phyloP scores from a whole-genome alignment of 2,329 filamentous ascomycete species.

The Fusarium nematophilum region DNA sequence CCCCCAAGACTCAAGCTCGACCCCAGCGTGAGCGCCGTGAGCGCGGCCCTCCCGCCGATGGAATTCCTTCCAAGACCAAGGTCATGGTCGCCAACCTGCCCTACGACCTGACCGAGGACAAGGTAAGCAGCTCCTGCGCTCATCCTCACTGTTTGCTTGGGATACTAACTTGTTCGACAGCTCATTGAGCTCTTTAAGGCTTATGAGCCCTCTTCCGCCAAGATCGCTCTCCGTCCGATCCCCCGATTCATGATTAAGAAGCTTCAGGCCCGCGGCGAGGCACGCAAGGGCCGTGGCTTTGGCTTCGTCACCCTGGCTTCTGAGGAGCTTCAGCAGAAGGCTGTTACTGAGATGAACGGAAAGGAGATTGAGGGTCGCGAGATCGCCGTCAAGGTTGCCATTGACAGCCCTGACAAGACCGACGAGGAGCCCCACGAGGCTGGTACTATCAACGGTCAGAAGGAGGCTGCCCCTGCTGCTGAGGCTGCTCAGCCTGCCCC shows the following conservation, averaged over 20 bases:
- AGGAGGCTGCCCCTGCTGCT: slow-evolving; percentile 47
- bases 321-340: slow-evolving; percentile 97
- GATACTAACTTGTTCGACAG: slow-evolving; percentile 60
- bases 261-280: slow-evolving; percentile 96
- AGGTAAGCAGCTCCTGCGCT: slow-evolving; percentile 68
- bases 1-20: slow-evolving; percentile 65
- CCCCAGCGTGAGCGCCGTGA: slow-evolving; percentile 73
- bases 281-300: slow-evolving; percentile 98
- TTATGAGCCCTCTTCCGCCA: slow-evolving; percentile 93
- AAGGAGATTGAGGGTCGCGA: slow-evolving; percentile 99
- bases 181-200: slow-evolving; percentile 96
- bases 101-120: slow-evolving; percentile 97
- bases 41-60: slow-evolving; percentile 96
- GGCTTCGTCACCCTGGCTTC: slow-evolving; percentile 96
- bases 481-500: slow-evolving; percentile 39
- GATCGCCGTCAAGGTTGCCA: slow-evolving; percentile 99
- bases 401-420: slow-evolving; percentile 98
- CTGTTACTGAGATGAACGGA: slow-evolving; percentile 97
- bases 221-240: slow-evolving; percentile 98
- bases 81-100: slow-evolving; percentile 99
- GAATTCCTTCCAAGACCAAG: slow-evolving; percentile 99
- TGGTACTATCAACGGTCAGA: slow-evolving; percentile 57
- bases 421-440: slow-evolving; percentile 76
- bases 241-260: slow-evolving; percentile 99
- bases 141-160: not conserved